Conservation (phyloP, 345 rosid species). For the Syzygium grande region DNA sequence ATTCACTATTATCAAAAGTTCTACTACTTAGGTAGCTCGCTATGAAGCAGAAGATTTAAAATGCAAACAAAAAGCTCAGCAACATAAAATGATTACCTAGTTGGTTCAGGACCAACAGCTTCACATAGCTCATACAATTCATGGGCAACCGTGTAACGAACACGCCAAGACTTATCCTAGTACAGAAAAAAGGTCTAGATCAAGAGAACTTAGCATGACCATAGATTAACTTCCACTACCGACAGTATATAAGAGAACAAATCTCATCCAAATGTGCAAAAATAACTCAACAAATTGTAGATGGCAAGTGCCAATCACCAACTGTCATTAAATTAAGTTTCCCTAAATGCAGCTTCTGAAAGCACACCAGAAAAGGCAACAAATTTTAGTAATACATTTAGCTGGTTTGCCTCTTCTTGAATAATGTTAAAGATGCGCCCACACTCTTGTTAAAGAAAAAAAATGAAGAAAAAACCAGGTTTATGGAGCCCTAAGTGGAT, state of each 20-base stretch:
- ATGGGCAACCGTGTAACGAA: constrained; percentile 94
- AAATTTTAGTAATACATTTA: background rate
- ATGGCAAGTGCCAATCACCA: background rate
- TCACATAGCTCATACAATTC: constrained; percentile 93
- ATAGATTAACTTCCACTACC: background rate
- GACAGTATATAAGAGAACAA: background rate
- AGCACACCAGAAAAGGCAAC: background rate
- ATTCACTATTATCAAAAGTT: background rate
- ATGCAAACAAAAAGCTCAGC: background rate
- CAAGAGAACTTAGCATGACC: background rate
- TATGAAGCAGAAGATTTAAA: background rate
- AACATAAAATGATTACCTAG: constrained; percentile 41
- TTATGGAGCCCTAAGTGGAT: background rate
- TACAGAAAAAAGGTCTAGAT: background rate
- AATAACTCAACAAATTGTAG: background rate
- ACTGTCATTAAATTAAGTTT: background rate
- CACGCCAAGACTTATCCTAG: constrained; percentile 99
- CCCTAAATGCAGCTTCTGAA: background rate
- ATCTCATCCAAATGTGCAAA: background rate
- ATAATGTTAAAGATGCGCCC: background rate
- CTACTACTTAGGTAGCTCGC: background rate
- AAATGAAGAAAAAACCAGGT: background rate
- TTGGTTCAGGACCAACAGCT: constrained; percentile 90
- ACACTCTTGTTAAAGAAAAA: background rate
- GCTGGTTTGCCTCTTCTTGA: background rate